Conservation (phyloP, 768 basidiomycete species). For the Ramaria sp. region DNA sequence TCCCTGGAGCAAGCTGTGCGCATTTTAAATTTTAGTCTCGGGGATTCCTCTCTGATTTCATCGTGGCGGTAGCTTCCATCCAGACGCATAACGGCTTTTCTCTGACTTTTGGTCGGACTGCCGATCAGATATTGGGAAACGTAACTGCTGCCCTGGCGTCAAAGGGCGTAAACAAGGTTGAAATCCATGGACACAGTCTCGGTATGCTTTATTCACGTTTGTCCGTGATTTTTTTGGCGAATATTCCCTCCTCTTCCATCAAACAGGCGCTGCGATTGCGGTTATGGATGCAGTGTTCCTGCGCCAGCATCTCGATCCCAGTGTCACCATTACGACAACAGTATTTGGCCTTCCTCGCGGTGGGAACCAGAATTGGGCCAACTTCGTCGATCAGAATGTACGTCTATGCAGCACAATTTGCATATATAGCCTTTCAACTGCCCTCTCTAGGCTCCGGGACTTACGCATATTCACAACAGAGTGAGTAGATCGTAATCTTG, state of each 20-base stretch:
- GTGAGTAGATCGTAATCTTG: neutral
- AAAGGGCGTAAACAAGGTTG: conserved; percentile 22
- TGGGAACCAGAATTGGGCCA: conserved; percentile 34
- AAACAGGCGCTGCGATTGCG: conserved; percentile 38
- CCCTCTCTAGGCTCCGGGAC: neutral
- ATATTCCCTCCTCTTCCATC: conserved; percentile 9
- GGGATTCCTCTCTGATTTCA: neutral
- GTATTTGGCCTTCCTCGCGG: conserved; percentile 36
- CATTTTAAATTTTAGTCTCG: neutral
- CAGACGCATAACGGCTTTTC: conserved; percentile 32
- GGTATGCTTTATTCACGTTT: neutral
- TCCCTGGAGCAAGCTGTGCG: conserved; percentile 4
- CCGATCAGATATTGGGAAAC: conserved; percentile 22
- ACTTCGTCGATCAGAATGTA: conserved; percentile 34
- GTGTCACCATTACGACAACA: conserved; percentile 23
- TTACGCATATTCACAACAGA: neutral
- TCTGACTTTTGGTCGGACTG: conserved; percentile 28
- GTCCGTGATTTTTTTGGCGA: neutral
- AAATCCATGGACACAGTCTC: conserved; percentile 18
- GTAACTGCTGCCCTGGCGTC: conserved; percentile 19
- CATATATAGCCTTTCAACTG: neutral
- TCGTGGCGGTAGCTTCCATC: conserved; percentile 10
- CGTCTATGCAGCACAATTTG: neutral
- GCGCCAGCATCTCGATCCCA: conserved; percentile 24
- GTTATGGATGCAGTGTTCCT: conserved; percentile 34